Percentiles rank a stretch among this genome's conserved stretches.
Conservation (phyloP, 306 rosid genomes). For the Dalbergia cultrata region DNA sequence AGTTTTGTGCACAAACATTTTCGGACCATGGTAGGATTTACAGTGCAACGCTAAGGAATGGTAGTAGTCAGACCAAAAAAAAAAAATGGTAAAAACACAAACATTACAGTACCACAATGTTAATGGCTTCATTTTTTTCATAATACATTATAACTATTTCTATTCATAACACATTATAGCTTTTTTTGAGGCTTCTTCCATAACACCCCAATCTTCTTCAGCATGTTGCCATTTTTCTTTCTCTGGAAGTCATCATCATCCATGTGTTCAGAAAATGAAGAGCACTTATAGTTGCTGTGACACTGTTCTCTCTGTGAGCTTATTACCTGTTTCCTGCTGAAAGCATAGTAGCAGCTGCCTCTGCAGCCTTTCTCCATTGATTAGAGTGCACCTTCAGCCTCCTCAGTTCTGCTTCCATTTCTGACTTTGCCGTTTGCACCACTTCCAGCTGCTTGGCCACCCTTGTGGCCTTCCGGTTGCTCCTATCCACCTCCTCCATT, state of each 20-base stretch:
- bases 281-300: conserved; percentile 76
- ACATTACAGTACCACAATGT: conserved; percentile 24
- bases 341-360: conserved; percentile 95
- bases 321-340: conserved; percentile 79
- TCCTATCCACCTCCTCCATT: conserved; percentile 83
- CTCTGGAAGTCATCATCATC: conserved; percentile 79
- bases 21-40: conserved; percentile 44
- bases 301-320: conserved; percentile 74
- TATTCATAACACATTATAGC: conserved; percentile 14
- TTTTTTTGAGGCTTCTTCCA: conserved; percentile 98
- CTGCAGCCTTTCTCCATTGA: conserved; percentile 99
- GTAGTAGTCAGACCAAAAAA: neutral
- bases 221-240: conserved; percentile 95
- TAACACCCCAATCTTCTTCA: conserved; percentile 93
- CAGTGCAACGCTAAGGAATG: conserved; percentile 37
- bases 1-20: conserved; percentile 40
- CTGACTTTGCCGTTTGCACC: conserved; percentile 71
- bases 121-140: conserved; percentile 4
- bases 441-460: conserved; percentile 84
- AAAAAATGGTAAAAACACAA: conserved; percentile 36
- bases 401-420: conserved; percentile 86
- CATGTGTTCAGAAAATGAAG: conserved; percentile 68
- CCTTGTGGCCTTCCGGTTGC: conserved; percentile 69
- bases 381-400: conserved; percentile 88
- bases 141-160: too few species aligned